Conservation (phyloP, 2,329 filamentous ascomycete species). For the Sordariomycetes sp. region DNA sequence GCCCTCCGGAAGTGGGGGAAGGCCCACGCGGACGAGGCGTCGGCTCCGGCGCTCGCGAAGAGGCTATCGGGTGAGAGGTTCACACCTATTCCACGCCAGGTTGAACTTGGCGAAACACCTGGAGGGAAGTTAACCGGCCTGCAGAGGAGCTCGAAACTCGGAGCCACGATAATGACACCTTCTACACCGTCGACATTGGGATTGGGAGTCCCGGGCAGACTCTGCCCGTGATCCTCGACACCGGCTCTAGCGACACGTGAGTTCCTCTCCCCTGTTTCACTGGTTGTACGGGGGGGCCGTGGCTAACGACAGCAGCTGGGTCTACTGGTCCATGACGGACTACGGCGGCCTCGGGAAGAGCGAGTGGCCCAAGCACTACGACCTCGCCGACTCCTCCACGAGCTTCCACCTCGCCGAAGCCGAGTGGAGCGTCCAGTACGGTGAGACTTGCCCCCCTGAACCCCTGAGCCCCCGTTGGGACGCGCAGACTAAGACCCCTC, state of each 20-base stretch:
- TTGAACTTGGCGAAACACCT: neutral
- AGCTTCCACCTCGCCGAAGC: conserved; percentile 27
- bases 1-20: neutral
- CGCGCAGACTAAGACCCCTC: neutral
- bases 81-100: too few relatives aligned
- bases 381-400: conserved; percentile 32
- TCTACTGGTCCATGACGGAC: neutral
- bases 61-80: neutral
- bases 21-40: neutral
- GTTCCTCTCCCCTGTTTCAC: conserved; percentile 22
- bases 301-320: neutral
- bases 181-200: conserved; percentile 30
- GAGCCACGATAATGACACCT: conserved; percentile 21
- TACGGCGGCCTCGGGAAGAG: conserved; percentile 25
- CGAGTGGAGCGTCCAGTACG: conserved; percentile 37
- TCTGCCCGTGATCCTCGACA: conserved; percentile 38
- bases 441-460: conserved; percentile 21
- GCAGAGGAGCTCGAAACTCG: conserved; percentile 12
- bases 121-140: neutral
- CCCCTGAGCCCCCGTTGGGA: too few relatives aligned
- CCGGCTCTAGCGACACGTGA: conserved; percentile 51
- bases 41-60: neutral
- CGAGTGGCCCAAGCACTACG: conserved; percentile 27
- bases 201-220: conserved; percentile 37
- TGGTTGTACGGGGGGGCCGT: neutral